Percentiles rank a stretch among this genome's conserved stretches.
These are phyloP conservation scores for Coemansia sp. DNA, from an alignment of 192 early-diverging fungal genomes.

Conservation along the genomic window DNA sequence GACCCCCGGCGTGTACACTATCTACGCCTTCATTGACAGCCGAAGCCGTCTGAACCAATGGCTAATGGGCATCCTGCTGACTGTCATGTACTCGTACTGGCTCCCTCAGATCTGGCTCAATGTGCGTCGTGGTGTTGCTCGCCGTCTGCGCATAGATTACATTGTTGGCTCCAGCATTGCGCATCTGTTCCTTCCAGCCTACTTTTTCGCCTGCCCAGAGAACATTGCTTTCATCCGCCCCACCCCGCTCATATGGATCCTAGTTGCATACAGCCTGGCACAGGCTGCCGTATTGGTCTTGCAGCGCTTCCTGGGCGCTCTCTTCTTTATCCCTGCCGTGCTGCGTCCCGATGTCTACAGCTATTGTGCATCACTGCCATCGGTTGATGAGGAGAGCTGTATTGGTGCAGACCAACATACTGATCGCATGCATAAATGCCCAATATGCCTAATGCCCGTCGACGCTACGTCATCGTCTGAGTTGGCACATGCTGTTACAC, in stretches of 20 bases:
- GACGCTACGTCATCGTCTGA: constrained; percentile 41
- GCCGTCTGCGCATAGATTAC: constrained; percentile 60
- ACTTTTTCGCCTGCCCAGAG: constrained; percentile 55
- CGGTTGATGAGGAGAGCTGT: background rate
- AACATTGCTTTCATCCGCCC: constrained; percentile 47
- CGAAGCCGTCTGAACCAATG: constrained; percentile 53
- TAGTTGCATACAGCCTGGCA: constrained; percentile 59
- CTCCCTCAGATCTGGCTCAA: constrained; percentile 79
- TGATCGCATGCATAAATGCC: constrained; percentile 55
- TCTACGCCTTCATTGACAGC: constrained; percentile 61
- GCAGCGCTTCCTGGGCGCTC: constrained; percentile 69
- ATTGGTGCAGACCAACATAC: background rate
- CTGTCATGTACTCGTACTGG: constrained; percentile 71
- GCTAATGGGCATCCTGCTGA: constrained; percentile 45
- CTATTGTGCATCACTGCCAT: constrained; percentile 62
- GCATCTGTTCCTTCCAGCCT: constrained; percentile 62
- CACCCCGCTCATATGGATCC: constrained; percentile 51
- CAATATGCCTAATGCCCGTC: constrained; percentile 66
- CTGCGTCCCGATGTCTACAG: constrained; percentile 67
- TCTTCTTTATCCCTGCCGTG: constrained; percentile 71
- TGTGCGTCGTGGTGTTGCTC: constrained; percentile 61
- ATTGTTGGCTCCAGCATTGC: constrained; percentile 60
- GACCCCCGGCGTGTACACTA: constrained; percentile 60
- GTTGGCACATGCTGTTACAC: constrained; percentile 67
- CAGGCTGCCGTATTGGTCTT: constrained; percentile 62